phyloP scores from a whole-genome alignment of 2,329 filamentous ascomycete genomes.

The Lecanoromycetidae sp. region DNA sequence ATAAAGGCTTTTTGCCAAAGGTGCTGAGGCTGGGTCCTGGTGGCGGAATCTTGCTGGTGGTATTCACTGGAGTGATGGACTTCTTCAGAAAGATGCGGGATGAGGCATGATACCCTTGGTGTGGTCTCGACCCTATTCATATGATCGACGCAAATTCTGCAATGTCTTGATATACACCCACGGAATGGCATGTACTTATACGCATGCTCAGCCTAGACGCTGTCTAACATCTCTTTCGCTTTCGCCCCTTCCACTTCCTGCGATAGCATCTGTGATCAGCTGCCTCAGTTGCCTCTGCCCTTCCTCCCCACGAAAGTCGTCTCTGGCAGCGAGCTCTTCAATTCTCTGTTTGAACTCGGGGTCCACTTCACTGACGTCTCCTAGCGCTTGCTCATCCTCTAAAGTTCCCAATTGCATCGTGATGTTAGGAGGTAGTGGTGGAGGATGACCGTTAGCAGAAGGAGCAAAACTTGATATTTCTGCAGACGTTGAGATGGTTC shows the following conservation, averaged over 20 bases:
- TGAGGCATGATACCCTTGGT: constrained; percentile 22
- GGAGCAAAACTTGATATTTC: no score
- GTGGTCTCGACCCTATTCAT: not conserved
- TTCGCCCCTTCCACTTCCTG: constrained; percentile 50
- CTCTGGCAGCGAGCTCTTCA: constrained; percentile 71
- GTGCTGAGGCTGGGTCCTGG: constrained; percentile 66
- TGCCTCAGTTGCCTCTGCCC: constrained; percentile 68
- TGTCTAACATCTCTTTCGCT: constrained; percentile 54
- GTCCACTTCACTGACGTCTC: constrained; percentile 54
- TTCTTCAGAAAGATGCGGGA: constrained; percentile 67
- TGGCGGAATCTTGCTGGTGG: constrained; percentile 45
- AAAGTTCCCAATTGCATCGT: constrained; percentile 67
- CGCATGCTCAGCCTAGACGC: constrained; percentile 33
- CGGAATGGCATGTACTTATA: no score
- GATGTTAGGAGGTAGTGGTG: constrained; percentile 60
- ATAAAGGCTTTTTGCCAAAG: constrained; percentile 97
- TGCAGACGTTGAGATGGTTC: constrained; percentile 21
- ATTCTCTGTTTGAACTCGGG: constrained; percentile 75
- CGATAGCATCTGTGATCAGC: constrained; percentile 68
- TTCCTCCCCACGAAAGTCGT: constrained; percentile 70
- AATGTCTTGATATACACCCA: not conserved
- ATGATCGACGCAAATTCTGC: no score
- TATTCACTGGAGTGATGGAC: constrained; percentile 47
- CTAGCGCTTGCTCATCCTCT: constrained; percentile 43
- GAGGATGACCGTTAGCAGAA: constrained; percentile 26